A percentile compares a stretch with the other conserved stretches of the same genome.
Conservation (phyloP, 768 basidiomycete genomes). For the Naganishia onofrii region DNA sequence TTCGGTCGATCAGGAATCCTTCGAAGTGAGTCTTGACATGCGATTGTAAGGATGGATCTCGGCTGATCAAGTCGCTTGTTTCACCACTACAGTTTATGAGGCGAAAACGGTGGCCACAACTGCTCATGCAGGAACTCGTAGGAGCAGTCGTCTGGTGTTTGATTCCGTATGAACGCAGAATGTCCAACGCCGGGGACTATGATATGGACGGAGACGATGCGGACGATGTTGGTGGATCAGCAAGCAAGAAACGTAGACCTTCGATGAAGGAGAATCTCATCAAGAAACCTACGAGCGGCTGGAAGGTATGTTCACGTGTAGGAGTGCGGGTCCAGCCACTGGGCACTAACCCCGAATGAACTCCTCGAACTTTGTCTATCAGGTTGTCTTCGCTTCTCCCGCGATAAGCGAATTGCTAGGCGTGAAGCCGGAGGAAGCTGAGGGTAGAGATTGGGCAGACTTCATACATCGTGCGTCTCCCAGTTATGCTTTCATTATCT, state of each 20-base stretch:
- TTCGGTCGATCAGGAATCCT: conserved; percentile 20
- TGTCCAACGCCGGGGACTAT: conserved; percentile 14
- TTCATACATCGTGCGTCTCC: conserved; percentile 43
- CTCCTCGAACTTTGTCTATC: too few relatives aligned
- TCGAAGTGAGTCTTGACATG: conserved; percentile 13
- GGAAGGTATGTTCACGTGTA: conserved; percentile 33
- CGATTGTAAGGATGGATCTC: not conserved
- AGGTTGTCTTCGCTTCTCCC: conserved; percentile 45
- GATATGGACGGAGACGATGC: not conserved
- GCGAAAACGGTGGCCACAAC: conserved; percentile 50
- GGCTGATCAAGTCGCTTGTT: not conserved
- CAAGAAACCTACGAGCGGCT: conserved; percentile 28
- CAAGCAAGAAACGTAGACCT: conserved; percentile 14
- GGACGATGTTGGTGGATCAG: conserved; percentile 8
- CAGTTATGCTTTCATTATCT: not conserved
- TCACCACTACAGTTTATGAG: conserved; percentile 43
- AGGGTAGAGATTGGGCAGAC: conserved; percentile 47
- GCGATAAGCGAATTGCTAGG: conserved; percentile 44
- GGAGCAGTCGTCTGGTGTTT: conserved; percentile 49
- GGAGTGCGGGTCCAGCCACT: too few relatives aligned
- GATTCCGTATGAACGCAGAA: conserved; percentile 38
- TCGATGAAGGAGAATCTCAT: conserved; percentile 15
- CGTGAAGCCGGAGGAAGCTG: conserved; percentile 42
- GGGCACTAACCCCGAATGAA: too few relatives aligned
- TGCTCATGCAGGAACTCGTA: conserved; percentile 47